These are phyloP conservation scores for Aspergillus cavernicola DNA, from an alignment of 495 filamentous ascomycete genomes.

Conservation along the genomic window DNA sequence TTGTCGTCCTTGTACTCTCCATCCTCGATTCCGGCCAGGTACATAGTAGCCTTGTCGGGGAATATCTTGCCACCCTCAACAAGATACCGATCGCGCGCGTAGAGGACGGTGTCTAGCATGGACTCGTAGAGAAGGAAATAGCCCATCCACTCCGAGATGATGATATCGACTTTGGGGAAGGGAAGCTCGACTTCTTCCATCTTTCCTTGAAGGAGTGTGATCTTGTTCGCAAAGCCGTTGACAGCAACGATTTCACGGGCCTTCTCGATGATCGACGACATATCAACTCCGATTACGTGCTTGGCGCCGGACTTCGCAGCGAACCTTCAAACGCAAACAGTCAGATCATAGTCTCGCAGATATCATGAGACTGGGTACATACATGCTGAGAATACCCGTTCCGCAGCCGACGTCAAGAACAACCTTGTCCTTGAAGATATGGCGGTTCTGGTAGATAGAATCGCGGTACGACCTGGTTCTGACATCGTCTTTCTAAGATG, in stretches of 20 bases:
- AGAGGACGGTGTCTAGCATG: slow-evolving; percentile 96
- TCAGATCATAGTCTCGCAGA: slow-evolving; percentile 2
- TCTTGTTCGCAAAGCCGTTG: slow-evolving; percentile 78
- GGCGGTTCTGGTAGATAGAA: slow-evolving; percentile 90
- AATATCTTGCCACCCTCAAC: slow-evolving; percentile 80
- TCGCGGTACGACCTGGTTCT: slow-evolving; percentile 94
- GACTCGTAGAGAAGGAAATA: slow-evolving; percentile 98
- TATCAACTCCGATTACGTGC: slow-evolving; percentile 94
- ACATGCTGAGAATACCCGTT: slow-evolving; percentile 86
- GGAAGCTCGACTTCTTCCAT: slow-evolving; percentile 94
- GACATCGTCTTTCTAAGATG: slow-evolving; percentile 88
- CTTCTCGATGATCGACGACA: slow-evolving; percentile 95
- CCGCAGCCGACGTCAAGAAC: slow-evolving; percentile 98
- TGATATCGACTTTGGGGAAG: slow-evolving; percentile 89
- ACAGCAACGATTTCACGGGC: slow-evolving; percentile 83
- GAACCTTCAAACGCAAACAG: slow-evolving; percentile 60
- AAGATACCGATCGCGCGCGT: slow-evolving; percentile 89
- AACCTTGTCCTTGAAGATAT: slow-evolving; percentile 95
- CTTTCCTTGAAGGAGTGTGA: slow-evolving; percentile 89
- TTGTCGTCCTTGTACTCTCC: slow-evolving; percentile 88
- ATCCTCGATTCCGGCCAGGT: slow-evolving; percentile 83
- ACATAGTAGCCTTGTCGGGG: slow-evolving; percentile 85
- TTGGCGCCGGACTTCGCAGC: slow-evolving; percentile 90
- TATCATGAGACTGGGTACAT: slow-evolving; percentile 24
- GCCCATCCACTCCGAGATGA: slow-evolving; percentile 99